Evolutionary conservation across 140 eudicot genomes (phyloP).

Genomic region (Oenanthe javanica): DNA sequence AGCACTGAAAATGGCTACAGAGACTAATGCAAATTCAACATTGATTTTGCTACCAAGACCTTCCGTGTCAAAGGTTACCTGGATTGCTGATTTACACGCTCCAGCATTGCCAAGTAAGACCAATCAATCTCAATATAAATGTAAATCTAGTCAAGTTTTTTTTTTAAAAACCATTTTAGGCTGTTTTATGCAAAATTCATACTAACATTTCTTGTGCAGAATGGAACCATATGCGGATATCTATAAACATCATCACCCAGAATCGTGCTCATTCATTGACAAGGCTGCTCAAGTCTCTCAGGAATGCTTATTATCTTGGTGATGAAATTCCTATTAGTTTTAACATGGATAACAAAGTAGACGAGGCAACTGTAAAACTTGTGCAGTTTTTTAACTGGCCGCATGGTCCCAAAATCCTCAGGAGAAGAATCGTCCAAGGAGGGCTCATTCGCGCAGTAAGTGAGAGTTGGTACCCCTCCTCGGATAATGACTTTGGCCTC

Average conservation of each 20-base stretch:
- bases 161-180: not conserved
- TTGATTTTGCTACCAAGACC: conserved; percentile 71
- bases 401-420: conserved; percentile 63
- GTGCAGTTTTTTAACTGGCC: conserved; percentile 76
- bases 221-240: conserved; percentile 80
- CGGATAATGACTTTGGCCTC: conserved; percentile 82
- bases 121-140: not conserved
- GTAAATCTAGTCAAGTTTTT: not conserved
- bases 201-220: conserved; percentile 31
- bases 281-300: conserved; percentile 68
- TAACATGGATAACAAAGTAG: conserved; percentile 93
- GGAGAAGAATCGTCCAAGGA: conserved; percentile 88
- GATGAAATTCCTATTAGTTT: conserved; percentile 78
- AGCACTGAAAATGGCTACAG: conserved; percentile 47
- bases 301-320: conserved; percentile 66
- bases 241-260: conserved; percentile 82
- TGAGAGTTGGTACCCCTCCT: conserved; percentile 95
- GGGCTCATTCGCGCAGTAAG: conserved; percentile 92
- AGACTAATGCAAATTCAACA: conserved; percentile 41
- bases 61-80: conserved; percentile 64
- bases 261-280: conserved; percentile 68
- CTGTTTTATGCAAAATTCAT: not conserved
- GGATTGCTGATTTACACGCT: conserved; percentile 95
- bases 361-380: conserved; percentile 61
- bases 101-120: conserved; percentile 87